These are phyloP conservation scores for Ceratobasidium sp. DNA, from an alignment of 1,284 basidiomycete genomes.

Conservation along the genomic window DNA sequence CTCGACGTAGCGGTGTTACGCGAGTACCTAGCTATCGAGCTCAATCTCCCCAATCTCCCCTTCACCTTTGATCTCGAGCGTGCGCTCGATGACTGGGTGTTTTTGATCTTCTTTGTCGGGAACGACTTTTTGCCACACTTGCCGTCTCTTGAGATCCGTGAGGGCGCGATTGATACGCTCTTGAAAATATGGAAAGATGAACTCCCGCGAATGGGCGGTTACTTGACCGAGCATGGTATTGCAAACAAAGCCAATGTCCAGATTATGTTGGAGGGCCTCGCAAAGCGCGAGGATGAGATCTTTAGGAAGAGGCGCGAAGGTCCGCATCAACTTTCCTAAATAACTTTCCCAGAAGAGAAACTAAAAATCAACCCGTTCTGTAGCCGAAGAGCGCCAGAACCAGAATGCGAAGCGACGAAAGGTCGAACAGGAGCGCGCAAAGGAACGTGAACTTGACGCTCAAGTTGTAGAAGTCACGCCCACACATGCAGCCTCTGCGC, in stretches of 20 bases:
- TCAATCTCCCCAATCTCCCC: constrained; percentile 80
- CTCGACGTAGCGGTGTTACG: constrained; percentile 95
- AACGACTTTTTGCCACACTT: constrained; percentile 99
- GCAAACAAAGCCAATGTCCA: constrained; percentile 90
- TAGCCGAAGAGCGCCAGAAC: constrained; percentile 94
- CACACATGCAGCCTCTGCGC: constrained; percentile 35
- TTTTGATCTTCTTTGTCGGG: constrained; percentile 99
- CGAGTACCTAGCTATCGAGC: constrained; percentile 97
- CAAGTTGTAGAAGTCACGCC: constrained; percentile 34
- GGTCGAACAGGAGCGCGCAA: constrained; percentile 74
- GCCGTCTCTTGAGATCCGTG: constrained; percentile 97
- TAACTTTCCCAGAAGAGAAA: background rate
- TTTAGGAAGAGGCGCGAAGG: constrained; percentile 93
- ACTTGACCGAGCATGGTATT: constrained; percentile 93
- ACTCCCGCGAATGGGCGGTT: constrained; percentile 95
- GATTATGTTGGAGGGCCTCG: constrained; percentile 95
- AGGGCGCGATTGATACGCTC: constrained; percentile 98
- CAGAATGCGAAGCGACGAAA: constrained; percentile 89
- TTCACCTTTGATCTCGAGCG: constrained; percentile 97
- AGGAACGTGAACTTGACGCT: constrained; percentile 59
- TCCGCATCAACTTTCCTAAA: constrained; percentile 61
- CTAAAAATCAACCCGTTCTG: constrained; percentile 49
- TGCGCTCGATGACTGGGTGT: constrained; percentile 99
- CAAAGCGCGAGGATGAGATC: constrained; percentile 94
- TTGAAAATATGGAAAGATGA: constrained; percentile 96